Conservation (phyloP, 2,329 filamentous ascomycete species). For the Sporothrix curviconia region DNA sequence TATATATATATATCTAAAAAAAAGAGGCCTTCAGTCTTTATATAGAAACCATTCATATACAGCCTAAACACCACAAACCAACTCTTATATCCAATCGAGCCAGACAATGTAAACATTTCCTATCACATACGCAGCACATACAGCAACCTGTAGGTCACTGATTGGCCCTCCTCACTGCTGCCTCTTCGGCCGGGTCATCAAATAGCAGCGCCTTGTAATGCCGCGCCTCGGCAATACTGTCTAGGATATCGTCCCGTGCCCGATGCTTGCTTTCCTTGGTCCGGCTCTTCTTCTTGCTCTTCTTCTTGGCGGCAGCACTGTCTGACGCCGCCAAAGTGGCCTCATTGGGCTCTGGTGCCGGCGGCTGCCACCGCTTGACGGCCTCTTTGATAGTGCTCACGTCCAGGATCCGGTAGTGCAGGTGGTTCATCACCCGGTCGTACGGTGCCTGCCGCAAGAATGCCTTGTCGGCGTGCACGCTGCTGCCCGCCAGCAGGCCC, state of each 20-base stretch:
- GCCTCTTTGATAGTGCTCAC: slow-evolving; percentile 92
- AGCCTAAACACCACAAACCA: too few relatives aligned
- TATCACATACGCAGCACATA: too few relatives aligned
- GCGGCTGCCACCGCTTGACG: slow-evolving; percentile 68
- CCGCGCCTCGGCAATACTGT: slow-evolving; percentile 86
- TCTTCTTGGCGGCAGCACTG: too few relatives aligned
- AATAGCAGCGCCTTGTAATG: slow-evolving; percentile 60
- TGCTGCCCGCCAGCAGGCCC: slow-evolving; percentile 83
- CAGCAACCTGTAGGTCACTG: neutral
- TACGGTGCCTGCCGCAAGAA: slow-evolving; percentile 76
- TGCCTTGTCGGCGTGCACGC: slow-evolving; percentile 79
- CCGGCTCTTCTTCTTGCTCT: neutral
- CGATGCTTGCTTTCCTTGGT: slow-evolving; percentile 70
- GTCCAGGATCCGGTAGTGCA: slow-evolving; percentile 88
- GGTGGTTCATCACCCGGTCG: slow-evolving; percentile 61
- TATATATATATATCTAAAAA: too few relatives aligned
- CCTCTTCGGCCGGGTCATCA: slow-evolving; percentile 5
- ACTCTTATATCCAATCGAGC: too few relatives aligned
- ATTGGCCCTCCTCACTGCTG: neutral
- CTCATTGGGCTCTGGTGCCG: slow-evolving; percentile 39
- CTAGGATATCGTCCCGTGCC: slow-evolving; percentile 82
- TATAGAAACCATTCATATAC: too few relatives aligned
- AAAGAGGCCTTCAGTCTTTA: too few relatives aligned
- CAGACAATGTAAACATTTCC: too few relatives aligned
- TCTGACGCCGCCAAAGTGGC: slow-evolving; percentile 39